A percentile compares a stretch with the other conserved stretches of the same genome.
Conservation (phyloP, 192 early-diverging fungal genomes). For the Linnemannia hyalina region DNA sequence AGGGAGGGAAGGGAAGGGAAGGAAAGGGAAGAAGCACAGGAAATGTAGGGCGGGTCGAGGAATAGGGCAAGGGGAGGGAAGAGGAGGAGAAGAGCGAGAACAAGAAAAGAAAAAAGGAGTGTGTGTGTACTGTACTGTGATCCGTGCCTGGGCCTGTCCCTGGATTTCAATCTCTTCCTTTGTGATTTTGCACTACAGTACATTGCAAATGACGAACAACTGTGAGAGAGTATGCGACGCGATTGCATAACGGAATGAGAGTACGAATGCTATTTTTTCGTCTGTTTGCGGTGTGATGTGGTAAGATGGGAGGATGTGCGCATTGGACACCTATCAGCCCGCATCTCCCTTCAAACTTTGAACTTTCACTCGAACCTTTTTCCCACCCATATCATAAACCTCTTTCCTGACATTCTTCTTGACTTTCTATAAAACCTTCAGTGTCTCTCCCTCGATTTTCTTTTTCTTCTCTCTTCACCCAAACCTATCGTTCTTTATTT, state of each 20-base stretch:
- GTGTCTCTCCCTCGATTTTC: not conserved
- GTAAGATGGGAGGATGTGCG: not conserved
- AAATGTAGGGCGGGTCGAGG: not conserved
- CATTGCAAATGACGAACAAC: too few species aligned
- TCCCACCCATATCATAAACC: not conserved
- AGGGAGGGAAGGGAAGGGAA: not conserved
- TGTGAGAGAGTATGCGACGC: not conserved
- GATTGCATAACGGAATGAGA: not conserved
- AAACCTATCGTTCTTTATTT: not conserved
- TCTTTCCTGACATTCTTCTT: too few species aligned
- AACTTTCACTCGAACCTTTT: not conserved
- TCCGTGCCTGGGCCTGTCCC: not conserved
- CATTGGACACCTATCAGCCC: not conserved
- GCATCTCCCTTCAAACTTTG: too few species aligned
- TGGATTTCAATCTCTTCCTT: constrained; percentile 1
- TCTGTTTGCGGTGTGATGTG: not conserved
- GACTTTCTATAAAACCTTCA: too few species aligned
- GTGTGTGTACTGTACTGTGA: not conserved
- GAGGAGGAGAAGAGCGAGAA: not conserved
- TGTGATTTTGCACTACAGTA: not conserved
- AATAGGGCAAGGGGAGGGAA: not conserved
- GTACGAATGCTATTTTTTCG: too few species aligned
- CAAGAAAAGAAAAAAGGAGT: not conserved
- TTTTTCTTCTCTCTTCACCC: not conserved
- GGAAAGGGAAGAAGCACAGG: not conserved